A percentile compares a stretch with the other conserved stretches of the same genome.
phyloP scores from a whole-genome alignment of 2,329 filamentous ascomycete genomes.

The Colletotrichum aenigma region DNA sequence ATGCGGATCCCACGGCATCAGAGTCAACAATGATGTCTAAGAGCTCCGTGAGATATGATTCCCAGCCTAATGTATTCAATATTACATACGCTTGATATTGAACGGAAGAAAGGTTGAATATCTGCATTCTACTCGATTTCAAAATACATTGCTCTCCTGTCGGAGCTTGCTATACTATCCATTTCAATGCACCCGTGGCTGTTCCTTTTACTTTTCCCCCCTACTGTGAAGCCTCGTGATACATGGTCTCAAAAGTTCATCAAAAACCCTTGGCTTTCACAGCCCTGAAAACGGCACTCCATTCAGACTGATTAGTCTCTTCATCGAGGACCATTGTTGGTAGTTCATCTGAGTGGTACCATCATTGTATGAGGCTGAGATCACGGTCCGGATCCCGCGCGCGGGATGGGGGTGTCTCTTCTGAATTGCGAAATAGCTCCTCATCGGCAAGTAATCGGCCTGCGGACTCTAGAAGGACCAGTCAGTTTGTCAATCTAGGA shows the following conservation, averaged over 20 bases:
- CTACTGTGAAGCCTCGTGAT: background rate
- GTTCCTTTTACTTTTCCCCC: background rate
- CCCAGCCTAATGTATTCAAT: background rate
- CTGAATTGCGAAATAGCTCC: background rate
- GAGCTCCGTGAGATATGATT: background rate
- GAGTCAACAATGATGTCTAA: background rate
- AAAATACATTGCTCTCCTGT: background rate
- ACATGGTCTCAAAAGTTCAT: background rate
- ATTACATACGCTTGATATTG: background rate
- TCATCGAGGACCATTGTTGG: background rate
- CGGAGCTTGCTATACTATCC: background rate
- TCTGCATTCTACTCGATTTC: background rate
- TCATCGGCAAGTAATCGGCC: background rate
- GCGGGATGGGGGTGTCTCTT: background rate
- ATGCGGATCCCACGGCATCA: background rate
- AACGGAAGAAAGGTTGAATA: background rate
- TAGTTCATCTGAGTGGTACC: background rate
- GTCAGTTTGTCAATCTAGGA: background rate
- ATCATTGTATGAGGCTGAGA: background rate
- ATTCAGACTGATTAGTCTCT: background rate
- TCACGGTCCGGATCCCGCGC: background rate
- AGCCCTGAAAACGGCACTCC: background rate
- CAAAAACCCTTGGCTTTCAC: background rate
- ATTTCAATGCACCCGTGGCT: background rate
- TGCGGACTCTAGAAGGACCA: background rate